Conservation (phyloP, 352 stramenopile genomes). For the Globisporangium apiculatum region DNA sequence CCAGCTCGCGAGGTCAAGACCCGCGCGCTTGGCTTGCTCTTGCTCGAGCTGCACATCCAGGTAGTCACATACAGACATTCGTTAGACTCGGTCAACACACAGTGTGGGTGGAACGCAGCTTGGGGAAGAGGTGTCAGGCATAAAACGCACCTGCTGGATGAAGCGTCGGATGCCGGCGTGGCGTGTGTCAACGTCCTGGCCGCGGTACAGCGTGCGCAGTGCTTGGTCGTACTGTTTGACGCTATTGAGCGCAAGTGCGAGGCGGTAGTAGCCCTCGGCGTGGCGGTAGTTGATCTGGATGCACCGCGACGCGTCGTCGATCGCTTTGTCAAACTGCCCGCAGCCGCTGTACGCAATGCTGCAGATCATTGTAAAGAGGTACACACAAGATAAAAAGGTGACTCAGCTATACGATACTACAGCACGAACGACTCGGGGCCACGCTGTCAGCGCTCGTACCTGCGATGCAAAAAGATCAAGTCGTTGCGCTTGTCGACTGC, state of each 20-base stretch:
- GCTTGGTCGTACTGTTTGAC: constrained; percentile 39
- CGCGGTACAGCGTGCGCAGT: constrained; percentile 44
- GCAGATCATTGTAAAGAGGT: not conserved
- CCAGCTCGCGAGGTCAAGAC: constrained; percentile 28
- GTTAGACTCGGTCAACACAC: no score
- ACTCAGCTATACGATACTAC: not conserved
- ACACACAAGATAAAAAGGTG: no score
- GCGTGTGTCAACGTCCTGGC: constrained; percentile 37
- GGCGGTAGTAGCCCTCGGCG: constrained; percentile 46
- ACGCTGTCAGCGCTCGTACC: constrained; percentile 5
- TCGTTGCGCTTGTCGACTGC: constrained; percentile 44
- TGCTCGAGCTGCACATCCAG: constrained; percentile 25
- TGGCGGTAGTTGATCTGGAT: constrained; percentile 59
- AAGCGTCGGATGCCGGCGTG: constrained; percentile 39
- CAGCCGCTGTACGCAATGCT: constrained; percentile 38
- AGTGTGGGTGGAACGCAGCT: no score
- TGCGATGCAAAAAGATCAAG: constrained; percentile 44
- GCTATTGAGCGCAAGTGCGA: constrained; percentile 37
- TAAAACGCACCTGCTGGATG: constrained; percentile 19
- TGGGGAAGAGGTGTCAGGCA: not conserved
- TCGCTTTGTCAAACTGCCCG: constrained; percentile 27
- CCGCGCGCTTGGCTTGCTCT: constrained; percentile 29
- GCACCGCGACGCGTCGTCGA: constrained; percentile 47
- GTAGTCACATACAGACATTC: no score
- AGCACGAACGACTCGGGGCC: not conserved